These are phyloP conservation scores for Chaetothyriales sp. DNA, from an alignment of 2,329 filamentous ascomycete genomes.

Conservation along the genomic window DNA sequence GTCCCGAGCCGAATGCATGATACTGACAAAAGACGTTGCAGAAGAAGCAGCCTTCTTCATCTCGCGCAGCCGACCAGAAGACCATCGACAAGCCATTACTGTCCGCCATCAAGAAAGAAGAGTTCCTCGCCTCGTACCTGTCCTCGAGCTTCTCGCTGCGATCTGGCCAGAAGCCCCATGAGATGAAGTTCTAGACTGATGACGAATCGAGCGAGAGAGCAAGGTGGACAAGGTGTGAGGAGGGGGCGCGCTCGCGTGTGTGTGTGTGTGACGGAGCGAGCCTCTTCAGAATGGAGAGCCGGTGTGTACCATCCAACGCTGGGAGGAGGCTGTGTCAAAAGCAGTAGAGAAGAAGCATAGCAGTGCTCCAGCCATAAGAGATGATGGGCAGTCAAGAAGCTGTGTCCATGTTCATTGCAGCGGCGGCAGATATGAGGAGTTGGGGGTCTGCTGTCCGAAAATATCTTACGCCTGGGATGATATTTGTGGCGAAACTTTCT, in stretches of 20 bases:
- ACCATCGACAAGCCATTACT: conserved; percentile 92
- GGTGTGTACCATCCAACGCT: not conserved
- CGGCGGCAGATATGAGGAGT: not conserved
- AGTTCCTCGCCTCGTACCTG: conserved; percentile 85
- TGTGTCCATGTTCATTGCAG: conserved; percentile 3
- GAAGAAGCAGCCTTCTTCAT: conserved; percentile 94
- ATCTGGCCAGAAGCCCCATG: conserved; percentile 98
- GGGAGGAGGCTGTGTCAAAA: not conserved
- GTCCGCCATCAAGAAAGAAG: conserved; percentile 96
- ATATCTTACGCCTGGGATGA: not conserved
- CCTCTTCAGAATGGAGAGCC: not conserved
- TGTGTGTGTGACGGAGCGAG: not conserved
- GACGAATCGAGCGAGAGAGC: not conserved
- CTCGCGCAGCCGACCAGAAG: conserved; percentile 95
- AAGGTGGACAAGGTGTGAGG: not conserved
- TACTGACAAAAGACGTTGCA: conserved; percentile 35
- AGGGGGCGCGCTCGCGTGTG: not conserved
- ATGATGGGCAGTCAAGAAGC: conserved; percentile 4
- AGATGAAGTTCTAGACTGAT: conserved; percentile 87
- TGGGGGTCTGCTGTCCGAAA: not conserved
- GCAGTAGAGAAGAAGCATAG: conserved; percentile 1
- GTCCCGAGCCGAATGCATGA: not conserved
- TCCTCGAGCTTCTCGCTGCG: conserved; percentile 92
- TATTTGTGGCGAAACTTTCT: not conserved
- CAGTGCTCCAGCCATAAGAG: not conserved